Base-by-base conservation (phyloP, 768 basidiomycete species). In the Glaciozyma antarctica region DNA sequence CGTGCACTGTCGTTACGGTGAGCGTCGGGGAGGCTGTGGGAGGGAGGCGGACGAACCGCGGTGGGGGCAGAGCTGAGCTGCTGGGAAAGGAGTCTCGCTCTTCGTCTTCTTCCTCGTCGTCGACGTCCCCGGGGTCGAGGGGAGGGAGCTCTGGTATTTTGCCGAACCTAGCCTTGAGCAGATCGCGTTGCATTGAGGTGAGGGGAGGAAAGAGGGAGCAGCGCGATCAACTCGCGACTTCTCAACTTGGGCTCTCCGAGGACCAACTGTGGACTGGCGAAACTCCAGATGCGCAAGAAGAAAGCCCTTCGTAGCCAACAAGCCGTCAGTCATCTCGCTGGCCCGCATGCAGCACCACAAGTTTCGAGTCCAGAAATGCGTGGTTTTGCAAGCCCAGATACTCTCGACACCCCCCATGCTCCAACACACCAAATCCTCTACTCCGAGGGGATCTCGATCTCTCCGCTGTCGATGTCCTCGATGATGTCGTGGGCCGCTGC, bases 161-260 rank as follows among this genome's bases (percentile, higher is more conserved):
- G 6, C 87, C 80, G 47, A 90, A 79, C 48, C 88, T 82, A 4
- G 88, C 84, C 68, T 82, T 82, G 64, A 94, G 80, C 15, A 90
- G 84, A 66, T 87, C 88, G 62, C 87, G 86, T 74, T 85, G 84
- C 7, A 91, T 70, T 78, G 71, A 32, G 32, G 84, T 78, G n/a
- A 28, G 51, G 45, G 45, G 28, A 26, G 53, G 21, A 32, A 16
- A 24, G 1, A 45, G 45, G 10, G 10, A 10, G 10, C 6, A 41
- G 38, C 38, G 38, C 38, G 7, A 13, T 12, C 34, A 34, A 15
- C 38, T 41, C 38, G 38, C 38, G 38, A 10, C 38, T 41, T 41
- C 7, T 41, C 38, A 15, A 41, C 10, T 41, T 41, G 10, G 34
- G 9, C 32, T 32, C 32, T 32, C 32, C 32, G 32, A 5, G 32